Evolutionary conservation across 768 basidiomycete genomes (phyloP).

Genomic region (Dictyophora rubrovolvata): DNA sequence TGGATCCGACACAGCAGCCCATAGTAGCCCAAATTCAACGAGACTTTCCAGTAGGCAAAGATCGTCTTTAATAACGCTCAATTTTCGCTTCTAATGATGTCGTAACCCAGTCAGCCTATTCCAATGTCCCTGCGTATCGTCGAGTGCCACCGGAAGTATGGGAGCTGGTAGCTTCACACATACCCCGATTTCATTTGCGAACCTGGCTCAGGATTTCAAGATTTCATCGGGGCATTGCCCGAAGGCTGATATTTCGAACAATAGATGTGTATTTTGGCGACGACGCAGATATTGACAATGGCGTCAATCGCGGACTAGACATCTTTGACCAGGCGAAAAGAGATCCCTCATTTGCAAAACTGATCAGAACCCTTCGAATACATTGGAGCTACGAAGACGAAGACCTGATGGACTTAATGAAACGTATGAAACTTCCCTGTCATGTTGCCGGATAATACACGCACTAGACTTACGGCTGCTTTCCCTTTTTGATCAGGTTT

Average conservation of each 20-base stretch:
- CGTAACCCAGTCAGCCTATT: slow-evolving; percentile 19
- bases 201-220: slow-evolving; percentile 57
- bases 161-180: slow-evolving; percentile 52
- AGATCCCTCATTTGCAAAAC: slow-evolving; percentile 49
- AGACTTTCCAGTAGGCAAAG: slow-evolving; percentile 34
- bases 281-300: slow-evolving; percentile 30
- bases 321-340: slow-evolving; percentile 57
- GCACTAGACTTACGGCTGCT: not conserved
- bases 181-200: slow-evolving; percentile 58
- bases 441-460: not conserved
- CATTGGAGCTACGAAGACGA: slow-evolving; percentile 67
- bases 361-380: slow-evolving; percentile 47
- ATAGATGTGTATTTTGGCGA: slow-evolving; percentile 61
- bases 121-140: slow-evolving; percentile 46
- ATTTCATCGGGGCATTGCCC: slow-evolving; percentile 55
- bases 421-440: slow-evolving; percentile 26
- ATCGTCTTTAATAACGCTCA: slow-evolving; percentile 1
- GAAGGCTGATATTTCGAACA: slow-evolving; percentile 55
- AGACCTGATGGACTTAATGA: slow-evolving; percentile 54
- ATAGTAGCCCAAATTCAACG: slow-evolving; percentile 37
- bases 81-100: not conserved
- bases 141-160: slow-evolving; percentile 58
- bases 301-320: slow-evolving; percentile 48
- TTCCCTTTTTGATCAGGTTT: slow-evolving; percentile 29
- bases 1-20: slow-evolving; percentile 51